Conservation (phyloP, 2,329 filamentous ascomycete genomes). For the Aspergillus sp. region DNA sequence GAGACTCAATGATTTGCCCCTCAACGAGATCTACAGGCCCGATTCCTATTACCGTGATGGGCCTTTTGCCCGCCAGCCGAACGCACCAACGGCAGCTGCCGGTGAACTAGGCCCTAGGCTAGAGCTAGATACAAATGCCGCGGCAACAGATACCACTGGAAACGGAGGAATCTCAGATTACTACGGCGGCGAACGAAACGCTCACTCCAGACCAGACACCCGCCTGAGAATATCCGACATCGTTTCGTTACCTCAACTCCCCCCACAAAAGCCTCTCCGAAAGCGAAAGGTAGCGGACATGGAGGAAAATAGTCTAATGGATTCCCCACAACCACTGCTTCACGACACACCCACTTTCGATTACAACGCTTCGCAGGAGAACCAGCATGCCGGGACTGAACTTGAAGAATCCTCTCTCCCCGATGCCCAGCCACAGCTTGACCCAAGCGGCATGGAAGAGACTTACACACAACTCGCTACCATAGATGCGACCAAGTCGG, state of each 20-base stretch:
- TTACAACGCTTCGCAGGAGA: slow-evolving; percentile 1
- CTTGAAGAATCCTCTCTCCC: slow-evolving; percentile 13
- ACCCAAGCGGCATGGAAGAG: slow-evolving; percentile 10
- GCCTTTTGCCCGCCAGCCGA: slow-evolving; percentile 15
- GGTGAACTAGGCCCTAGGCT: not conserved
- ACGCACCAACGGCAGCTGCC: not conserved
- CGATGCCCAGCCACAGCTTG: slow-evolving; percentile 27
- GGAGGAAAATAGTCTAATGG: slow-evolving; percentile 8
- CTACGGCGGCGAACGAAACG: not conserved
- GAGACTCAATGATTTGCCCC: not conserved
- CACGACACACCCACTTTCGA: not conserved
- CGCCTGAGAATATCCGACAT: not conserved
- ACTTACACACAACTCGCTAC: slow-evolving; percentile 5
- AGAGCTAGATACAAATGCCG: not conserved
- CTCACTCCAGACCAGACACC: not conserved
- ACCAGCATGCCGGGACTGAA: not conserved
- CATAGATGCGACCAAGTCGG: slow-evolving; percentile 1
- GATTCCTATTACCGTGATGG: slow-evolving; percentile 19
- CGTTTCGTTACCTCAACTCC: not conserved
- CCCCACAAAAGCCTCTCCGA: slow-evolving; percentile 3
- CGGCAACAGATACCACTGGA: not conserved
- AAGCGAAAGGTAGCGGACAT: slow-evolving; percentile 36
- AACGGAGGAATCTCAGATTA: not conserved
- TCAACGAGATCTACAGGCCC: not conserved
- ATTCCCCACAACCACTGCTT: not conserved